Base-by-base conservation (phyloP, 2,329 filamentous ascomycete species). In the Colletotrichum kahawae region DNA sequence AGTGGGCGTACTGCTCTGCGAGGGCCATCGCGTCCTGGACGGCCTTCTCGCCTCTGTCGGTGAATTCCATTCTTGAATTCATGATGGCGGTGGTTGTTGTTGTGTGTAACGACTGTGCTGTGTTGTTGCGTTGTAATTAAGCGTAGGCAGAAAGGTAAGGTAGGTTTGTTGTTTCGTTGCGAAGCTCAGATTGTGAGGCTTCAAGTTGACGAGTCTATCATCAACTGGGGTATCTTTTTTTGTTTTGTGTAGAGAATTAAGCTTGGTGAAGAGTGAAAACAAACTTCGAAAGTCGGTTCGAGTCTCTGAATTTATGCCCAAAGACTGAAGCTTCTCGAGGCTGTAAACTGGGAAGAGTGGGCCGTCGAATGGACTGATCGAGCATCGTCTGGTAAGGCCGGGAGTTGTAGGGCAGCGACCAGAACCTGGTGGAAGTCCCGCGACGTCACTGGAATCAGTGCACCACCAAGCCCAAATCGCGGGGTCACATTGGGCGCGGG, bases 1-100 rank as follows among this genome's bases (percentile, higher is more conserved):
- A 93, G 87, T 99, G 97, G 51, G 92, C 92, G 83, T 98, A 98
- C 87, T 97, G 93, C 84, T 95, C 93, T 79, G 96, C 95, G 80
- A 98, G 90, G 75, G 91, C 89, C 89, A 97, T 96, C 84, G 96
- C 95, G 84, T 98, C 95, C 81, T 94, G 92, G 82, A 99, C 90
- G 81, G 96, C 94, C 87, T 96, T 95, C 83, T 96, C 94, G 78
- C 95, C 97, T 86, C 94, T 90, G 86, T 98, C 96, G 78, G 97
- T 99, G 84, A 98, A 98, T 83, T 97, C 93, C 93, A 96, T 95
- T 81, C 93, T 91, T 67, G 92, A 91, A 85, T 90, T 91, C 94
- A 95, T 95, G 79, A 79, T 91, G 82, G 63, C 78, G 73, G 71
- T 77, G 75, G 74, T 79, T 75, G 76, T 33, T 10, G 14, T 62